Percentiles rank a stretch among this genome's conserved stretches.
Conservation (phyloP, 495 filamentous ascomycete genomes). For the Podospora pseudopauciseta region DNA sequence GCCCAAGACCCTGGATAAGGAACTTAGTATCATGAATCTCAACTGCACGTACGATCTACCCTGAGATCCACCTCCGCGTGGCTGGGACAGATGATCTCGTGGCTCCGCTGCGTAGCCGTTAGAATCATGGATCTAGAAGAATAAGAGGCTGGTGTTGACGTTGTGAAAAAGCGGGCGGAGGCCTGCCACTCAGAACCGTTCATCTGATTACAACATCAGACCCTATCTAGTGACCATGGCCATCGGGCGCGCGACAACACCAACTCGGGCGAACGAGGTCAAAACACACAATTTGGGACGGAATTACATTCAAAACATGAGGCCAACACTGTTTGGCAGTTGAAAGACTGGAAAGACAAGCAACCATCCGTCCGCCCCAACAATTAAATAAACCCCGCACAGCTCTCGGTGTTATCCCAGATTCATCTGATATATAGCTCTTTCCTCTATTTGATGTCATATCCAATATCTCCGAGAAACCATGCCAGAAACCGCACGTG, state of each 20-base stretch:
- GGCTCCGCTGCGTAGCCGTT: neutral
- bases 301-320: neutral
- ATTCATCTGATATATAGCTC: neutral
- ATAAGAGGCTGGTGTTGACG: neutral
- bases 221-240: neutral
- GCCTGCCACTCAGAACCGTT: constrained; percentile 3
- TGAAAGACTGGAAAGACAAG: neutral
- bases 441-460: neutral
- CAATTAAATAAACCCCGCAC: neutral
- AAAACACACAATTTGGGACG: neutral
- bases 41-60: neutral
- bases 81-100: constrained; percentile 2
- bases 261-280: neutral
- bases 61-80: neutral
- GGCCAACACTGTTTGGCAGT: neutral
- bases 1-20: neutral
- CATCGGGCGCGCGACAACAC: neutral
- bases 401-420: neutral
- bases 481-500: neutral
- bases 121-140: neutral
- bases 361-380: neutral
- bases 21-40: neutral
- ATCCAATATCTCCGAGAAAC: neutral
- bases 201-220: neutral
- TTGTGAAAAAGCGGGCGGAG: neutral